Conservation (phyloP, 1,139 yeast species). For the Pichia sp. region DNA sequence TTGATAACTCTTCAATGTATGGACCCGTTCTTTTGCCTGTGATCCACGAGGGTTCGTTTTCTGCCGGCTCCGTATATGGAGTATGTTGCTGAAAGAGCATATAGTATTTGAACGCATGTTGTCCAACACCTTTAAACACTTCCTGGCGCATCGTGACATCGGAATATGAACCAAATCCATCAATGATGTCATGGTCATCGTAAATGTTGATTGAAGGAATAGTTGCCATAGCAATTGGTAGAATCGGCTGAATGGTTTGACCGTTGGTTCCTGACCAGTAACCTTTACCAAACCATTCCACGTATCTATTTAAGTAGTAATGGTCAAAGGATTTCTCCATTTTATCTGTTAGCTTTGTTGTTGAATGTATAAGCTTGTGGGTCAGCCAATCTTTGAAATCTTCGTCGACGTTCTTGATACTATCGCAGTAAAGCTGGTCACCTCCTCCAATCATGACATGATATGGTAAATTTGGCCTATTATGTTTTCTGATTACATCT, state of each 20-base stretch:
- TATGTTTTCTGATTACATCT: constrained; percentile 63
- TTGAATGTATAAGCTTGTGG: constrained; percentile 35
- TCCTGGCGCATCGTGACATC: constrained; percentile 66
- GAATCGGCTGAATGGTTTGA: constrained; percentile 53
- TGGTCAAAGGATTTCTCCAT: constrained; percentile 47
- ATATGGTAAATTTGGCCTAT: constrained; percentile 47
- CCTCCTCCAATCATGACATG: constrained; percentile 98
- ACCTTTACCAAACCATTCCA: constrained; percentile 87
- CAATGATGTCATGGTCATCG: constrained; percentile 92
- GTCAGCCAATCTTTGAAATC: constrained; percentile 56
- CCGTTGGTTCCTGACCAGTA: constrained; percentile 69
- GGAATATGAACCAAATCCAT: constrained; percentile 86
- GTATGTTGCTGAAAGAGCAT: constrained; percentile 88
- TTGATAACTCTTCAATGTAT: constrained; percentile 53
- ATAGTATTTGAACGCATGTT: constrained; percentile 74
- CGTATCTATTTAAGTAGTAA: constrained; percentile 65
- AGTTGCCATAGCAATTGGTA: constrained; percentile 68
- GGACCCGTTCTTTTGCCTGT: constrained; percentile 48
- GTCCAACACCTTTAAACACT: constrained; percentile 64
- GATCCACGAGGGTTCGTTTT: constrained; percentile 51
- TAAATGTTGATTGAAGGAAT: constrained; percentile 80
- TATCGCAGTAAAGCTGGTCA: constrained; percentile 87
- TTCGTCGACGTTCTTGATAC: constrained; percentile 54
- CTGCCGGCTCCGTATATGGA: constrained; percentile 35
- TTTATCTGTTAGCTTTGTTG: constrained; percentile 35